Percentiles rank a stretch among this genome's conserved stretches.
Conservation (phyloP, 2,329 filamentous ascomycete genomes). For the Hypomyces perniciosus region DNA sequence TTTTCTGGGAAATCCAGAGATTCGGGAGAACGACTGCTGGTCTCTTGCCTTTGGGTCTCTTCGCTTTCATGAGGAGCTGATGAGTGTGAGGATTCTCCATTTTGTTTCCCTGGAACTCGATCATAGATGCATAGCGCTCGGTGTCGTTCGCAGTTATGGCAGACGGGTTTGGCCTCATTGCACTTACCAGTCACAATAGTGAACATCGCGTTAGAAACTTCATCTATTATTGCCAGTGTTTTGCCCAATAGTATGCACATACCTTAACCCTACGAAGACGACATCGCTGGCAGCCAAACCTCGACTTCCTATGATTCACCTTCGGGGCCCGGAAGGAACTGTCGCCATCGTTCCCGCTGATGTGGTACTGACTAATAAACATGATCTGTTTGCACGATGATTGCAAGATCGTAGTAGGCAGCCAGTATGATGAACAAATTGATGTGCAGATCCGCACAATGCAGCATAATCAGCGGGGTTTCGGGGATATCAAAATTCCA, state of each 20-base stretch:
- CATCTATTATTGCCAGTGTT: not conserved
- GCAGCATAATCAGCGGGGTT: no score
- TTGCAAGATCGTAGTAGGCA: no score
- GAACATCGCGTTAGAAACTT: not conserved
- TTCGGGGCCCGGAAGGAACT: slow-evolving; percentile 12
- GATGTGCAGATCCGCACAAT: no score
- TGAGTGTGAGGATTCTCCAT: not conserved
- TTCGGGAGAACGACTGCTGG: not conserved
- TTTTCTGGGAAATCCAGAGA: slow-evolving; percentile 1
- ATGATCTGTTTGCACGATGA: no score
- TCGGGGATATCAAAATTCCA: no score
- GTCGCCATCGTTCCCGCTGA: not conserved
- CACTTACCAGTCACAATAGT: slow-evolving; percentile 8
- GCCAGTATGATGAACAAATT: no score
- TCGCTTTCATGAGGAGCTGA: not conserved
- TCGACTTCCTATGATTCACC: slow-evolving; percentile 17
- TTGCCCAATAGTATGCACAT: not conserved
- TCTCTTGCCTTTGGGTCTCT: not conserved
- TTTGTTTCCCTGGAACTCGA: slow-evolving; percentile 7
- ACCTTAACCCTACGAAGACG: slow-evolving; percentile 16
- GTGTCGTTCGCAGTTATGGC: slow-evolving; percentile 15
- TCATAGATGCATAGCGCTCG: slow-evolving; percentile 16
- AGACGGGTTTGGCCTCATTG: slow-evolving; percentile 16
- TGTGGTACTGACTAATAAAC: not conserved
- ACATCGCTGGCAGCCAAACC: slow-evolving; percentile 17